A percentile compares a stretch with the other conserved stretches of the same genome.
phyloP scores from a whole-genome alignment of 495 filamentous ascomycete genomes.

The Penicillium cosmopolitanum region DNA sequence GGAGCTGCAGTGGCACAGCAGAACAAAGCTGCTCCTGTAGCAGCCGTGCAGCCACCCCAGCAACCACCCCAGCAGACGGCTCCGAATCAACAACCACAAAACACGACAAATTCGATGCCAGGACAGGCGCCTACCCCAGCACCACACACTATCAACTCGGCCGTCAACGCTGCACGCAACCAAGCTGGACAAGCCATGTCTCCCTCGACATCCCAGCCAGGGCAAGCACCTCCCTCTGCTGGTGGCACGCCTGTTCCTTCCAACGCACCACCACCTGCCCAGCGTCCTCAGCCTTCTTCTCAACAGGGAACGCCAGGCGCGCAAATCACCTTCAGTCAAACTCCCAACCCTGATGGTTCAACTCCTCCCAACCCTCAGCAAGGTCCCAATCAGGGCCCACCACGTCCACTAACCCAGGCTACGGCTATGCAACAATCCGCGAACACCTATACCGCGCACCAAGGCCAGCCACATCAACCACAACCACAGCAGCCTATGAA shows the following conservation, averaged over 20 bases:
- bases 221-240: conserved; percentile 43
- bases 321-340: conserved; percentile 42
- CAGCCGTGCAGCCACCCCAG: conserved; percentile 1
- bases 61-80: conserved; percentile 20
- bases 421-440: conserved; percentile 64
- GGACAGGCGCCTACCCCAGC: conserved; percentile 48
- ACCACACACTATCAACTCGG: conserved; percentile 57
- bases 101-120: conserved; percentile 33
- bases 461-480: conserved; percentile 39
- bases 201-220: conserved; percentile 41
- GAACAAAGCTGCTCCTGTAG: conserved; percentile 22
- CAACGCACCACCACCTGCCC: conserved; percentile 50
- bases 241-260: conserved; percentile 42
- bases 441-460: conserved; percentile 55
- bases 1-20: conserved; percentile 10
- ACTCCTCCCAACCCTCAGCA: conserved; percentile 40
- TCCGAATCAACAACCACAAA: conserved; percentile 28
- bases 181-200: conserved; percentile 48
- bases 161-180: conserved; percentile 54
- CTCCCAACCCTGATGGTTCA: conserved; percentile 36
- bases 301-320: conserved; percentile 46
- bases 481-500: conserved; percentile 31
- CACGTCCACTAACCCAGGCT: conserved; percentile 63
- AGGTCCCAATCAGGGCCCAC: conserved; percentile 48
- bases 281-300: conserved; percentile 43